Evolutionary conservation across 768 basidiomycete species (phyloP).

Genomic region (Tricholoma sp.): DNA sequence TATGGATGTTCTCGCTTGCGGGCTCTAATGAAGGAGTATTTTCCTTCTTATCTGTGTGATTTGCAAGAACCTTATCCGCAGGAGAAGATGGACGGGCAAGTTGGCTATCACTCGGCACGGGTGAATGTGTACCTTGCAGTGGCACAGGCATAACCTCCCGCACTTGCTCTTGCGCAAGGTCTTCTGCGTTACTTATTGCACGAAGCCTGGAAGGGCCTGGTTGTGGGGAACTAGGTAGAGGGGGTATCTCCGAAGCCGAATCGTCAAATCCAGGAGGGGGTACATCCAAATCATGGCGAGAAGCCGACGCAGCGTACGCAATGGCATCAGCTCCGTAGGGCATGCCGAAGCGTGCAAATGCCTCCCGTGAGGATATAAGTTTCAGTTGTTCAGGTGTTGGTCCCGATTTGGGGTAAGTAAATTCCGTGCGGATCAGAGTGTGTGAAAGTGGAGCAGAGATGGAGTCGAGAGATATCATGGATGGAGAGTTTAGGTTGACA

Average conservation of each 20-base stretch:
- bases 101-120: not conserved
- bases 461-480: constrained; percentile 63
- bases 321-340: constrained; percentile 75
- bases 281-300: constrained; percentile 34
- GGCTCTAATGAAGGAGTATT: not conserved
- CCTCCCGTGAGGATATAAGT: constrained; percentile 64
- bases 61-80: not conserved
- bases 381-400: constrained; percentile 62
- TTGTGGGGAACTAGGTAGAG: constrained; percentile 11
- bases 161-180: constrained; percentile 1
- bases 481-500: constrained; percentile 53
- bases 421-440: constrained; percentile 65
- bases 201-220: constrained; percentile 25
- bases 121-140: not conserved
- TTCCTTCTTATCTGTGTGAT: not conserved
- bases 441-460: constrained; percentile 77
- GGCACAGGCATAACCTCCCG: not conserved
- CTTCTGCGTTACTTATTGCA: constrained; percentile 19
- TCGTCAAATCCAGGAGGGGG: constrained; percentile 56
- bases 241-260: constrained; percentile 1
- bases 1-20: not conserved
- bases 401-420: constrained; percentile 58
- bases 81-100: not conserved
- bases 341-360: constrained; percentile 62
- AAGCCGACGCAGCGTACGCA: constrained; percentile 51